Base-by-base conservation (phyloP, 1,284 basidiomycete species). In the Kwoniella shivajii region DNA sequence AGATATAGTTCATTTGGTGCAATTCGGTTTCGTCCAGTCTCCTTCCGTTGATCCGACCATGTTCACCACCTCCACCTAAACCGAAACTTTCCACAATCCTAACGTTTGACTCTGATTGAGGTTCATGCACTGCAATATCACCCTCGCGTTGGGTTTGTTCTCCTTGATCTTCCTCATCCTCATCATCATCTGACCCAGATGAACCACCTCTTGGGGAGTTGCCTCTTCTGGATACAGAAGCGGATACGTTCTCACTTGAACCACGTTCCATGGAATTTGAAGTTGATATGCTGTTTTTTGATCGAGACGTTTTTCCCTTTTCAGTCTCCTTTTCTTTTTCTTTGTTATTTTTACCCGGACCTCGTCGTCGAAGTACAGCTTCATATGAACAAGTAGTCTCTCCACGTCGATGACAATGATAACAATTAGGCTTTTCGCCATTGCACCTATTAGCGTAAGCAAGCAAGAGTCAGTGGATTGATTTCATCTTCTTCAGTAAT, bases 341-440 rank as follows among this genome's bases (percentile, higher is more conserved):
- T 45, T 63, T 67, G 13, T 54, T 61, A 27, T 67, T 56, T 48
- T 59, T 63, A 13, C 67, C 67, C 14, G 63, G 65, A 13, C 67
- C 67, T 30, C 67, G 42, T 16, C 67, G 59, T 10, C 58, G 50
- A 11, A 69, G 42, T 9, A 60, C 46, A 5, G 54, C 47, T 50
- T 66, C 63, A 46, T 69, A 69, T 13, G 33, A 45, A 38, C 67
- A 69, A 5, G 31, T 22, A 26, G 58, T 58, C 39, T 65, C 60
- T 14, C 52, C 60, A 31, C 57, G 44, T 18, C 65, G 48, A 13
- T 41, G 14, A 53, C 67, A 69, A 36, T 67, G 54, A 37, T 54
- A 54, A 54, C 67, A 69, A 56, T 55, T 57, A 9, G 67, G 67
- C 53, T 57, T 45, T 14, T 31, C 63, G 7, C 65, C 67, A 38